Base-by-base conservation (phyloP, 2,329 filamentous ascomycete genomes). In the Grosmannia penicillata region DNA sequence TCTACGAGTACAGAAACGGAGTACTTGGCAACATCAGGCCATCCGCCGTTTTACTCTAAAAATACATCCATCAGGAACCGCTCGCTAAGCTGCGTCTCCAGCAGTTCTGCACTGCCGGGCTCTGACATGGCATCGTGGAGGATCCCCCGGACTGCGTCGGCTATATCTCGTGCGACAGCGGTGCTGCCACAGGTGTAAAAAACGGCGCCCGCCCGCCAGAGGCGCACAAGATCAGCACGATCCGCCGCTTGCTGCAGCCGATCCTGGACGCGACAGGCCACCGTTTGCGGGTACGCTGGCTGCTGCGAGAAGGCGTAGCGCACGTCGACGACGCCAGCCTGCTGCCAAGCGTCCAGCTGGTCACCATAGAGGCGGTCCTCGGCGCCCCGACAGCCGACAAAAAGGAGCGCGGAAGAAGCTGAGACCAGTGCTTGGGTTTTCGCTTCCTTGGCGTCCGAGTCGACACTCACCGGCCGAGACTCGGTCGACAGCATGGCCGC, bases 121-220 rank as follows among this genome's bases (percentile, higher is more conserved):
- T n/a, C n/a, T n/a, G n/a, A n/a, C n/a, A n/a, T n/a, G n/a, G n/a
- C n/a, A n/a, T n/a, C n/a, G n/a, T n/a, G n/a, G n/a, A n/a, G n/a
- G n/a, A n/a, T n/a, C n/a, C n/a, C n/a, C n/a, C n/a, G n/a, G n/a
- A n/a, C n/a, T n/a, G n/a, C n/a, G n/a, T n/a, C n/a, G n/a, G n/a
- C n/a, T n/a, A n/a, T n/a, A n/a, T n/a, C n/a, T n/a, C n/a, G n/a
- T n/a, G n/a, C n/a, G n/a, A n/a, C n/a, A n/a, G n/a, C n/a, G n/a
- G n/a, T 58, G 31, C 70, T 72, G 4, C 79, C 79, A 51, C 79
- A 84, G 2, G 82, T 67, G 48, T 72, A 83, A 1, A 79, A 56
- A 48, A 69, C 68, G 0, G 75, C 65, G 4, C 60, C 65, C 8
- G 51, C 44, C 6, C 53, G 42, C 62, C 62, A 68, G 17, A 65